A percentile compares a stretch with the other conserved stretches of the same genome.
These are phyloP conservation scores for Dissophora ornata DNA, from an alignment of 192 early-diverging fungal genomes.

Conservation along the genomic window DNA sequence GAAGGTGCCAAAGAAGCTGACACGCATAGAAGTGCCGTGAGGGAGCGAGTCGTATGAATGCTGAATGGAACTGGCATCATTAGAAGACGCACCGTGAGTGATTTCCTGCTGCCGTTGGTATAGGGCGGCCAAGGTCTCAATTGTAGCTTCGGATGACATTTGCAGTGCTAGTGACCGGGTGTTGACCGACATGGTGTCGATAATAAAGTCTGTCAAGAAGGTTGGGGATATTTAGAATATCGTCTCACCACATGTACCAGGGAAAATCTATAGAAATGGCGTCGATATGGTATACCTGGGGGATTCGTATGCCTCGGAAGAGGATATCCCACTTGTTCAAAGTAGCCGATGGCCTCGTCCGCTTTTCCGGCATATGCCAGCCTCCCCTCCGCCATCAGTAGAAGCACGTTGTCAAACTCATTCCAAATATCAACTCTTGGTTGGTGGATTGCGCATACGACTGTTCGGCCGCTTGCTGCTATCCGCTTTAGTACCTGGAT, in stretches of 20 bases:
- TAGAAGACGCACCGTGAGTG: too few species aligned
- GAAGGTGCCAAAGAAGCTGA: neutral
- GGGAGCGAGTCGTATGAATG: too few species aligned
- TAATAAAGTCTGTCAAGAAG: slow-evolving; percentile 11
- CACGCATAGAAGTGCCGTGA: too few species aligned
- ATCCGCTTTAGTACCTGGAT: slow-evolving; percentile 15
- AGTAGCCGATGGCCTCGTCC: neutral
- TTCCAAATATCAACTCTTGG: slow-evolving; percentile 78
- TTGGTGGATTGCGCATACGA: slow-evolving; percentile 91
- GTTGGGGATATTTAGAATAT: too few species aligned
- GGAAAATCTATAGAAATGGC: too few species aligned
- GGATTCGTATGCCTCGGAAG: slow-evolving; percentile 7
- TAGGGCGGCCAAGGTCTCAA: neutral
- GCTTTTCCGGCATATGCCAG: slow-evolving; percentile 14
- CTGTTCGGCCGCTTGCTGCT: slow-evolving; percentile 38
- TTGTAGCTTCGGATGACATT: neutral
- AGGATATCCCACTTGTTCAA: slow-evolving; percentile 12
- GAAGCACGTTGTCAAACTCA: slow-evolving; percentile 80
- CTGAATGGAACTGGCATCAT: too few species aligned
- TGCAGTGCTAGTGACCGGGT: too few species aligned
- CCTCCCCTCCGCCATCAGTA: slow-evolving; percentile 68
- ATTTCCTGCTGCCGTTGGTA: too few species aligned
- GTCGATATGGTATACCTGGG: neutral
- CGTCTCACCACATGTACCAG: too few species aligned
- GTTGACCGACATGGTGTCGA: slow-evolving; percentile 27